Evolutionary conservation across 441 rosid species (phyloP).

Genomic region (Bocquillonia castaneifolia): DNA sequence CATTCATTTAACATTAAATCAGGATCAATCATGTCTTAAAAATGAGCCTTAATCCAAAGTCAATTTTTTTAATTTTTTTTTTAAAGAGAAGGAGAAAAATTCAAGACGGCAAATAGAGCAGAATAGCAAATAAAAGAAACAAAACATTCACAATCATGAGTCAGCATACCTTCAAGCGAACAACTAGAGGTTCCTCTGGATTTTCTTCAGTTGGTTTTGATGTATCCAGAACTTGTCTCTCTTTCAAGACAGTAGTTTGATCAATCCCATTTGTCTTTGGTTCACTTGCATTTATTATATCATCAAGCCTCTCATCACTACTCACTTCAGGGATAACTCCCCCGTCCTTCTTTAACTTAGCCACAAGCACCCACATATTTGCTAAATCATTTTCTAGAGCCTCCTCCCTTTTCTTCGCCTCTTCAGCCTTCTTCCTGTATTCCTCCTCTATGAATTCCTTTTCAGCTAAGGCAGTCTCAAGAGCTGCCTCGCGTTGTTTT

Average conservation of each 20-base stretch:
- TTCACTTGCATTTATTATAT: constrained; percentile 29
- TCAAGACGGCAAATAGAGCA: background rate
- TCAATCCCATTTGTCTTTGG: constrained; percentile 37
- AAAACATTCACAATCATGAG: background rate
- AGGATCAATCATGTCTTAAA: background rate
- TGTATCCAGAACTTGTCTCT: constrained; percentile 44
- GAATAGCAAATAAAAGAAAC: background rate
- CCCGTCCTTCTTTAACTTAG: constrained; percentile 84
- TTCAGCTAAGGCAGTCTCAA: constrained; percentile 88
- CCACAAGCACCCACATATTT: constrained; percentile 99
- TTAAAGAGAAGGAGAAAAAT: background rate
- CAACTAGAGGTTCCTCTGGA: constrained; percentile 80
- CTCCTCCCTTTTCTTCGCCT: constrained; percentile 82
- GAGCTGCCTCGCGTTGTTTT: constrained; percentile 80
- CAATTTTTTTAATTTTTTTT: too few relatives aligned
- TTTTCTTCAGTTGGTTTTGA: constrained; percentile 49
- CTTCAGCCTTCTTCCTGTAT: constrained; percentile 70
- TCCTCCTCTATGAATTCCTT: constrained; percentile 72
- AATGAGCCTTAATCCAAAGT: too few relatives aligned
- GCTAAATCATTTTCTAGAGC: constrained; percentile 93
- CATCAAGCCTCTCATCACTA: constrained; percentile 35
- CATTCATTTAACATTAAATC: background rate
- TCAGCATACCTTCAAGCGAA: constrained; percentile 67
- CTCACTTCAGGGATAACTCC: constrained; percentile 47
- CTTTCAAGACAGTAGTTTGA: constrained; percentile 37